These are phyloP conservation scores for Penicillium expansum DNA, from an alignment of 2,329 filamentous ascomycete species.

Conservation along the genomic window DNA sequence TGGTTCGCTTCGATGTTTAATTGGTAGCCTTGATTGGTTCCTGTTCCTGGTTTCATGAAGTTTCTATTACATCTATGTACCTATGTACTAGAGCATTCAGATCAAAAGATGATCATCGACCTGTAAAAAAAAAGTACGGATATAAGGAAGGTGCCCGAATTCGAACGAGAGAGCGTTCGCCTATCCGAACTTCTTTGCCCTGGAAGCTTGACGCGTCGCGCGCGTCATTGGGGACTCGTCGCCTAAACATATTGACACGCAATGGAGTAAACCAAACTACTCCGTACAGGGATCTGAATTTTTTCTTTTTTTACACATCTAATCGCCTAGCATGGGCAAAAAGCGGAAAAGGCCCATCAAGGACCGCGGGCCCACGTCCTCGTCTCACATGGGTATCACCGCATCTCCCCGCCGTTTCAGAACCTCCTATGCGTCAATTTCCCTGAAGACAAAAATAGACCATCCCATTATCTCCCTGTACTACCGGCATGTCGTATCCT, in stretches of 20 bases:
- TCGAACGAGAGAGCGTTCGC: not conserved
- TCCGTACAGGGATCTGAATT: no score
- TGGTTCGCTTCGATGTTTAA: conserved; percentile 13
- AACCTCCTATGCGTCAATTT: conserved; percentile 6
- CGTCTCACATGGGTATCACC: conserved; percentile 30
- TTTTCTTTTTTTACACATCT: no score
- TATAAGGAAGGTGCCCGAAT: not conserved
- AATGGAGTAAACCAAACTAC: not conserved
- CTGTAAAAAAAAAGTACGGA: no score
- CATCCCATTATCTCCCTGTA: conserved; percentile 68
- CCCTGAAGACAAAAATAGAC: conserved; percentile 14
- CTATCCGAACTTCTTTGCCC: not conserved
- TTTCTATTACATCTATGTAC: no score
- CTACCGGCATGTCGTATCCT: conserved; percentile 63
- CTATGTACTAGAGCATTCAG: no score
- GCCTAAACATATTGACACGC: not conserved
- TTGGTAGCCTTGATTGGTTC: conserved; percentile 3
- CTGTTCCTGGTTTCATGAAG: not conserved
- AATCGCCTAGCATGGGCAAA: conserved; percentile 34
- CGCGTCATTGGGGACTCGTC: not conserved
- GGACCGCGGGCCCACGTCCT: conserved; percentile 13
- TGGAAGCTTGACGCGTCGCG: conserved; percentile 8
- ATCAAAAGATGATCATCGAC: no score
- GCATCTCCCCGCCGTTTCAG: conserved; percentile 20
- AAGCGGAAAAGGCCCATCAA: conserved; percentile 45